Percentiles rank a stretch among this genome's conserved stretches.
These are phyloP conservation scores for Gossypium mustelinum DNA, from an alignment of 345 rosid genomes.

Conservation along the genomic window DNA sequence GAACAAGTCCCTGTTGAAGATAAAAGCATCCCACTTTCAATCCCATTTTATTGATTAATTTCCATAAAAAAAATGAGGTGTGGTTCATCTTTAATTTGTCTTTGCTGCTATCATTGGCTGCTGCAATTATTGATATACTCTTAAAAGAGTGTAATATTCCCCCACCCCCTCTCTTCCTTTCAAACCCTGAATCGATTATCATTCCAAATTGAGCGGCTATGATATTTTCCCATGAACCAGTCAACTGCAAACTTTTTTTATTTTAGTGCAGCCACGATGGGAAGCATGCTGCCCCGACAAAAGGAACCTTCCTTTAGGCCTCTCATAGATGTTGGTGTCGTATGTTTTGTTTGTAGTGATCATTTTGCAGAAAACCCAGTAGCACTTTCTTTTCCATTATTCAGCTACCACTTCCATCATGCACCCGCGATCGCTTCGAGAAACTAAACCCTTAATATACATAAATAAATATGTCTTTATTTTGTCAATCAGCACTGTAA, in stretches of 20 bases:
- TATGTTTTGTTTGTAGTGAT: slow-evolving; percentile 12
- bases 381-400: not conserved
- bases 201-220: slow-evolving; percentile 11
- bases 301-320: slow-evolving; percentile 8
- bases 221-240: not conserved
- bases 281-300: slow-evolving; percentile 3
- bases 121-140: slow-evolving; percentile 11
- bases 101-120: slow-evolving; percentile 12
- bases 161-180: not conserved
- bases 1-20: slow-evolving; percentile 1
- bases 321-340: not conserved
- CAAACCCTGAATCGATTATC: slow-evolving; percentile 9
- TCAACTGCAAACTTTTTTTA: not conserved
- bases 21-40: not conserved
- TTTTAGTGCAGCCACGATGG: slow-evolving; percentile 10
- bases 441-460: not conserved
- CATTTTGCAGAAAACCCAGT: slow-evolving; percentile 4
- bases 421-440: not conserved
- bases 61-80: not conserved
- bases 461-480: not conserved
- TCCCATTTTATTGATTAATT: not conserved
- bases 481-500: not conserved
- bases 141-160: not conserved
- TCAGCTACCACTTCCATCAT: not conserved
- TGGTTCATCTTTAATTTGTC: not conserved